Conservation (phyloP, 768 basidiomycete species). For the Phallus indusiatus region DNA sequence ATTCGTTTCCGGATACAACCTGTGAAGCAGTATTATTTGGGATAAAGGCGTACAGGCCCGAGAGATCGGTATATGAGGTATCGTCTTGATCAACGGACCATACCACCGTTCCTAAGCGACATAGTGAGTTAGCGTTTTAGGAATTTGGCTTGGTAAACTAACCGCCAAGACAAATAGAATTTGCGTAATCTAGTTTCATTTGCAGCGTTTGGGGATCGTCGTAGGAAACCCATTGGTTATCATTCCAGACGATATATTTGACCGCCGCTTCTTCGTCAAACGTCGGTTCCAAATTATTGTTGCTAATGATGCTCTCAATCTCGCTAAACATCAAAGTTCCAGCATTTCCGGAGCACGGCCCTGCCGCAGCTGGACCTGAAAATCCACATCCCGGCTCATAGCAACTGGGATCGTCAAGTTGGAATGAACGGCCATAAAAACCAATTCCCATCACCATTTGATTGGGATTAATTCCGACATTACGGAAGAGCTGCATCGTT, state of each 20-base stretch:
- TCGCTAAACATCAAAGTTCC: conserved; percentile 7
- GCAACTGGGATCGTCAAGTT: neutral
- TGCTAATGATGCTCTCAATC: neutral
- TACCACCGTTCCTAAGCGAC: neutral
- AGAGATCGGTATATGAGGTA: neutral
- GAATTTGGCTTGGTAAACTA: neutral
- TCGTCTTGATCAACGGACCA: conserved; percentile 7
- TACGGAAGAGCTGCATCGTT: conserved; percentile 5
- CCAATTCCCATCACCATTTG: conserved; percentile 3
- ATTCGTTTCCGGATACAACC: too few relatives aligned
- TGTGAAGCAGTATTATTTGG: neutral
- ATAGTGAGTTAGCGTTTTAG: too few relatives aligned
- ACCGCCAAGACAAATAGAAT: conserved; percentile 1
- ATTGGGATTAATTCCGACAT: neutral
- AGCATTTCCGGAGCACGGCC: neutral
- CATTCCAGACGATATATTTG: neutral
- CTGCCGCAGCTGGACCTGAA: neutral
- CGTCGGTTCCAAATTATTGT: neutral
- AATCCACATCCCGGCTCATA: neutral
- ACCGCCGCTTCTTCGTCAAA: conserved; percentile 4
- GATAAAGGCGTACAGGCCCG: neutral
- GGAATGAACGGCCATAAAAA: conserved; percentile 4
- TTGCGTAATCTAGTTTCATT: neutral
- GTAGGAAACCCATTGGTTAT: conserved; percentile 3
- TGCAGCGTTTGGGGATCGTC: conserved; percentile 1